A percentile compares a stretch with the other conserved stretches of the same genome.
Evolutionary conservation across 805 yeast species (phyloP).

Genomic region (Jamesozyma spencerorum): DNA sequence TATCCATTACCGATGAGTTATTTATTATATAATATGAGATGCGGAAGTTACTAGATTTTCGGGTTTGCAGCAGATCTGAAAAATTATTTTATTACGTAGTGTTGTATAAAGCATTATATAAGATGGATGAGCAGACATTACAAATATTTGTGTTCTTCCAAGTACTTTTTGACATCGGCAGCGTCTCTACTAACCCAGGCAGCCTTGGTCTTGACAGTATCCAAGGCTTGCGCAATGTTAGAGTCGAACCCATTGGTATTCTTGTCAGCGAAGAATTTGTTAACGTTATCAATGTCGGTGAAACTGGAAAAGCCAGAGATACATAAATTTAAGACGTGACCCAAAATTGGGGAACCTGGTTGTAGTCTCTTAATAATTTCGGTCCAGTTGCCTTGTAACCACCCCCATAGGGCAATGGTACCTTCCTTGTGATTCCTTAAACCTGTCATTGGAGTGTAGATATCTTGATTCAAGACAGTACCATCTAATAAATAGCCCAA

Average conservation of each 20-base stretch:
- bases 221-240: constrained; percentile 55
- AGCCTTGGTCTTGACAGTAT: constrained; percentile 45
- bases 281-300: constrained; percentile 42
- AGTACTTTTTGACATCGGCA: constrained; percentile 40
- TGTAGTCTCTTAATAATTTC: constrained; percentile 57
- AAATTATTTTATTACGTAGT: too few species aligned
- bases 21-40: too few species aligned
- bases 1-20: too few species aligned
- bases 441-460: constrained; percentile 67
- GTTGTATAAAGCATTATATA: too few species aligned
- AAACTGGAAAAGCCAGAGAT: constrained; percentile 52
- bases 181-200: constrained; percentile 51
- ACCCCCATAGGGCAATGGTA: constrained; percentile 60
- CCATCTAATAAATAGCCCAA: constrained; percentile 49
- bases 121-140: too few species aligned
- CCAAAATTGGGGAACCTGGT: constrained; percentile 69
- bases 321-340: constrained; percentile 55
- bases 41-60: too few species aligned
- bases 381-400: constrained; percentile 69
- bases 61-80: too few species aligned
- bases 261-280: constrained; percentile 40
- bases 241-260: constrained; percentile 55
- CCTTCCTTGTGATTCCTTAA: constrained; percentile 56
- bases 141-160: constrained; percentile 31
- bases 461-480: constrained; percentile 57